Conservation (phyloP, 768 basidiomycete species). For the Aureoboletus auriporus region DNA sequence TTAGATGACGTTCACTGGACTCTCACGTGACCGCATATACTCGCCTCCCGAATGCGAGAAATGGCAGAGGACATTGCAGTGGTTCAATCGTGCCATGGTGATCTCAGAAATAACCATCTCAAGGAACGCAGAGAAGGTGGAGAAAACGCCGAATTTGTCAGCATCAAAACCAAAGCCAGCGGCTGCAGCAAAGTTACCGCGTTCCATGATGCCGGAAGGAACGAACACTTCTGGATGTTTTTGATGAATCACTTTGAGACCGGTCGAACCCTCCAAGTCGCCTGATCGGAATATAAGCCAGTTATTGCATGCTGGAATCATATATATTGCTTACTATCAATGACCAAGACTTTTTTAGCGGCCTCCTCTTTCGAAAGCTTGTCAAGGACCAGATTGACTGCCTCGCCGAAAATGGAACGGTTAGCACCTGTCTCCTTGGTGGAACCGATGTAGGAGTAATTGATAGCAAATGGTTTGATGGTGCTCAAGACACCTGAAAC, state of each 20-base stretch:
- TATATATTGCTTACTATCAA: constrained; percentile 56
- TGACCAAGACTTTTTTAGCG: constrained; percentile 77
- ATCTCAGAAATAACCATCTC: constrained; percentile 89
- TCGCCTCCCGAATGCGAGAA: constrained; percentile 85
- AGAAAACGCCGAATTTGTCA: constrained; percentile 84
- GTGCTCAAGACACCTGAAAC: constrained; percentile 51
- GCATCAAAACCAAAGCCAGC: constrained; percentile 83
- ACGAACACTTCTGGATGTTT: constrained; percentile 88
- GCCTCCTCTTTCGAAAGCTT: constrained; percentile 72
- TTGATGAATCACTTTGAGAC: constrained; percentile 82
- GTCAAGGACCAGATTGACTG: constrained; percentile 76
- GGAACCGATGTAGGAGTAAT: constrained; percentile 66
- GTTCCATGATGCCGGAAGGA: constrained; percentile 84
- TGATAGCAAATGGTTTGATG: constrained; percentile 55
- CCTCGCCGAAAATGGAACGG: constrained; percentile 82
- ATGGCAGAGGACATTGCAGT: constrained; percentile 83
- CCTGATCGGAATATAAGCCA: constrained; percentile 34
- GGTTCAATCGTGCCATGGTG: constrained; percentile 90
- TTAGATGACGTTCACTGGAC: too few species aligned
- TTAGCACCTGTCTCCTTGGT: constrained; percentile 76
- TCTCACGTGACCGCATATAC: constrained; percentile 17
- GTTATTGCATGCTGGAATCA: neutral
- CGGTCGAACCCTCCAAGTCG: constrained; percentile 87
- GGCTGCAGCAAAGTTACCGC: constrained; percentile 79
- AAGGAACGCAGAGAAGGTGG: constrained; percentile 87